phyloP scores from a whole-genome alignment of 2,329 filamentous ascomycete species.

The Exophiala phaeomuriformis region DNA sequence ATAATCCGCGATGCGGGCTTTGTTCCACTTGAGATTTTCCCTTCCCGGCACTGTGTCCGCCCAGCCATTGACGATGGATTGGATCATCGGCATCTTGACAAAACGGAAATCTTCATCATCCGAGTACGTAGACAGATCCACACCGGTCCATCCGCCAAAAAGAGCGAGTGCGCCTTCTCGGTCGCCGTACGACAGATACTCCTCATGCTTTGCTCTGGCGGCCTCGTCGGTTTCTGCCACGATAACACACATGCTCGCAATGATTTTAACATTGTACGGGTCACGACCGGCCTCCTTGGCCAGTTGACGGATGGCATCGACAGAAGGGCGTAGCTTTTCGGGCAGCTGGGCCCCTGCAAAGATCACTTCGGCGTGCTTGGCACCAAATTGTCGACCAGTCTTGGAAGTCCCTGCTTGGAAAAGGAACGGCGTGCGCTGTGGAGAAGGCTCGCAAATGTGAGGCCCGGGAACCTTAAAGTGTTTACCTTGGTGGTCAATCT shows the following conservation, averaged over 20 bases:
- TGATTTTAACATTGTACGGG: conserved; percentile 51
- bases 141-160: conserved; percentile 54
- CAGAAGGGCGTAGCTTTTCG: conserved; percentile 47
- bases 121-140: conserved; percentile 50
- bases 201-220: conserved; percentile 47
- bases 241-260: conserved; percentile 46
- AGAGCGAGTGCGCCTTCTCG: conserved; percentile 50
- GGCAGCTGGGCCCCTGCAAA: conserved; percentile 55
- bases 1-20: conserved; percentile 41
- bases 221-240: conserved; percentile 47
- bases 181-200: conserved; percentile 47
- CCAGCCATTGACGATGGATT: conserved; percentile 34
- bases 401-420: conserved; percentile 55
- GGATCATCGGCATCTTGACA: conserved; percentile 47
- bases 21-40: conserved; percentile 33
- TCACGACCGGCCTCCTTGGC: conserved; percentile 50
- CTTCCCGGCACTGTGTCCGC: conserved; percentile 30
- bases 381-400: conserved; percentile 51
- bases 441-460: conserved; percentile 49
- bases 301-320: conserved; percentile 47
- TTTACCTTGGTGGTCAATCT: conserved; percentile 59
- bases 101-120: conserved; percentile 56
- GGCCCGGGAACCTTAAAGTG: conserved; percentile 40
- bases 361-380: conserved; percentile 54
- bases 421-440: conserved; percentile 51